Conservation (phyloP, 2,329 filamentous ascomycete species). For the Ceratocystis cubensis region DNA sequence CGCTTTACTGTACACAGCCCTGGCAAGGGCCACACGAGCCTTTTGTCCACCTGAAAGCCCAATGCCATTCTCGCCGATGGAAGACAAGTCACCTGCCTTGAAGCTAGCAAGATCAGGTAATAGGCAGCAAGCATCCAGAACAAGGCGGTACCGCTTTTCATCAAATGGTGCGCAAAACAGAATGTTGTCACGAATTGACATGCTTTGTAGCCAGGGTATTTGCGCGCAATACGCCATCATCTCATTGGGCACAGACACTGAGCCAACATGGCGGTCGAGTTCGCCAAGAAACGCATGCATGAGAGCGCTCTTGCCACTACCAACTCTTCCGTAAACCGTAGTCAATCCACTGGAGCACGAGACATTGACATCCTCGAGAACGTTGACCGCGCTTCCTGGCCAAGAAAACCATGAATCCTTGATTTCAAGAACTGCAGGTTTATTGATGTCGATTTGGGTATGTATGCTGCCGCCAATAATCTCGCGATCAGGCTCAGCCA, state of each 20-base stretch:
- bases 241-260: constrained; percentile 35
- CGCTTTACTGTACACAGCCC: constrained; percentile 47
- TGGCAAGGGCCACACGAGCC: constrained; percentile 49
- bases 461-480: constrained; percentile 24
- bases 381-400: constrained; percentile 49
- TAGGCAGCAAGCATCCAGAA: constrained; percentile 49
- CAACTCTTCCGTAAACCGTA: constrained; percentile 46
- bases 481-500: constrained; percentile 69
- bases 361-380: constrained; percentile 37
- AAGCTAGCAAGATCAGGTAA: constrained; percentile 44
- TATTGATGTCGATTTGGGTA: constrained; percentile 27
- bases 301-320: constrained; percentile 49
- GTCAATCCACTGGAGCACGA: constrained; percentile 40
- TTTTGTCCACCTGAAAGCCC: constrained; percentile 53
- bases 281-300: constrained; percentile 48
- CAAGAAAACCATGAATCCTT: constrained; percentile 62
- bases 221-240: constrained; percentile 46
- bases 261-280: constrained; percentile 51
- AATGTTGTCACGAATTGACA: constrained; percentile 53
- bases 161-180: constrained; percentile 48
- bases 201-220: constrained; percentile 52
- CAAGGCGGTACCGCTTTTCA: constrained; percentile 42
- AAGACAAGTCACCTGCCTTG: constrained; percentile 43
- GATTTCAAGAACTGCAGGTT: constrained; percentile 37
- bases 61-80: constrained; percentile 50